Evolutionary conservation across 768 basidiomycete species (phyloP).

Genomic region (Russula sp.): DNA sequence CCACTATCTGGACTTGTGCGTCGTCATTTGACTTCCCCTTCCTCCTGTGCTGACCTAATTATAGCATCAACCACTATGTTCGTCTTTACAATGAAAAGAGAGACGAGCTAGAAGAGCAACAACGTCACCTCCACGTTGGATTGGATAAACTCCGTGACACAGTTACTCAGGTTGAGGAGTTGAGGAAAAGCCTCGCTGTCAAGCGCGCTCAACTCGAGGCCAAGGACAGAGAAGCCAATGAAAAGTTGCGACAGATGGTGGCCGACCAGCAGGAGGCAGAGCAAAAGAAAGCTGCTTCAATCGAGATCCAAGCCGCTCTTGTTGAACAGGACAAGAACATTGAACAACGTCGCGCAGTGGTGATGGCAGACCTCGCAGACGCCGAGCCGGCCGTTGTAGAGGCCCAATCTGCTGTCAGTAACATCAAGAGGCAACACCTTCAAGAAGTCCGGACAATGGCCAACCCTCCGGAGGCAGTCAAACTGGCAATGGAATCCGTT

Average conservation of each 20-base stretch:
- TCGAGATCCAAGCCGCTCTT: slow-evolving; percentile 90
- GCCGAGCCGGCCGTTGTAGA: slow-evolving; percentile 97
- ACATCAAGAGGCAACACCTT: slow-evolving; percentile 91
- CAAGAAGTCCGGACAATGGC: slow-evolving; percentile 98
- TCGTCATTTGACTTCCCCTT: slow-evolving; percentile 22
- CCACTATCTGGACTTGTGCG: slow-evolving; percentile 98
- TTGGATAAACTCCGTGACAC: slow-evolving; percentile 95
- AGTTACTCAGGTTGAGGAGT: slow-evolving; percentile 93
- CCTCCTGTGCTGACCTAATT: slow-evolving; percentile 6
- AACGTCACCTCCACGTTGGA: slow-evolving; percentile 96
- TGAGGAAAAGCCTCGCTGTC: slow-evolving; percentile 89
- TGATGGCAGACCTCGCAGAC: slow-evolving; percentile 92
- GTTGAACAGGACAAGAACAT: slow-evolving; percentile 89
- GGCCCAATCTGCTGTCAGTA: slow-evolving; percentile 93
- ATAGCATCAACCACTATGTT: slow-evolving; percentile 95
- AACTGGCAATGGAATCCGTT: slow-evolving; percentile 97
- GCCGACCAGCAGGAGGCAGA: slow-evolving; percentile 98
- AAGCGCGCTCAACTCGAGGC: slow-evolving; percentile 90
- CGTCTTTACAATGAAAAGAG: slow-evolving; percentile 92
- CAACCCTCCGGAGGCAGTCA: slow-evolving; percentile 96
- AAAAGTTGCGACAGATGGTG: slow-evolving; percentile 97
- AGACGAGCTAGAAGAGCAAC: slow-evolving; percentile 96
- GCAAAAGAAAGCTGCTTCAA: slow-evolving; percentile 94
- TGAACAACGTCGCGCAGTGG: slow-evolving; percentile 78
- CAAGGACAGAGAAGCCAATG: slow-evolving; percentile 93